These are phyloP conservation scores for Penicillium desertorum DNA, from an alignment of 495 filamentous ascomycete species.

Conservation along the genomic window DNA sequence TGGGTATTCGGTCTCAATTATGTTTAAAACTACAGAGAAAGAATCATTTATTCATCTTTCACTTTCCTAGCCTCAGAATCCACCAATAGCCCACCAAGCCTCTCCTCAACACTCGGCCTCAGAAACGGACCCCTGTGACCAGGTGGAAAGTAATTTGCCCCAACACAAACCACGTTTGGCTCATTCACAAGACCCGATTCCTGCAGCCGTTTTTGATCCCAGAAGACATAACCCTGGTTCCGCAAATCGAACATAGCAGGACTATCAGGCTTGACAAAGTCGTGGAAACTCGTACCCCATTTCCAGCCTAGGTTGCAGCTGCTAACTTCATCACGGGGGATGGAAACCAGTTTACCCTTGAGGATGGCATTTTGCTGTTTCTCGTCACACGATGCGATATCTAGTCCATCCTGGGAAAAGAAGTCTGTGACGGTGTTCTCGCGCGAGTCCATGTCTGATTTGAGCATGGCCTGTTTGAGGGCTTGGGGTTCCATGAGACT, in stretches of 20 bases:
- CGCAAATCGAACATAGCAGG: not conserved
- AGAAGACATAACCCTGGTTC: slow-evolving; percentile 8
- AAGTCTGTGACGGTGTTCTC: too few species aligned
- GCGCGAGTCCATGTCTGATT: too few species aligned
- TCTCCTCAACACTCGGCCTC: slow-evolving; percentile 4
- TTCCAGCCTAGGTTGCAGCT: not conserved
- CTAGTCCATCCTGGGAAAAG: not conserved
- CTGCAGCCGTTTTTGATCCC: not conserved
- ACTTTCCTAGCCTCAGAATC: not conserved
- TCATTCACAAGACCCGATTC: slow-evolving; percentile 4
- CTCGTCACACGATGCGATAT: not conserved
- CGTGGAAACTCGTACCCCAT: slow-evolving; percentile 8
- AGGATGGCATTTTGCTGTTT: not conserved
- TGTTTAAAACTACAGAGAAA: too few species aligned
- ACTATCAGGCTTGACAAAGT: not conserved
- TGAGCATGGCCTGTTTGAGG: too few species aligned
- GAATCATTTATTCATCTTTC: not conserved
- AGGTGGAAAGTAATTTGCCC: not conserved
- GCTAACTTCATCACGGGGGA: not conserved
- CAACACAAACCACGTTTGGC: not conserved
- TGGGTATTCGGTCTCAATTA: too few species aligned
- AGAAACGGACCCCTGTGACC: not conserved
- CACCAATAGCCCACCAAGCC: not conserved
- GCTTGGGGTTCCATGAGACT: too few species aligned
- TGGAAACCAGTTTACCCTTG: slow-evolving; percentile 1